Conservation (phyloP, 441 rosid species). For the Arabidopsis lyrata region DNA sequence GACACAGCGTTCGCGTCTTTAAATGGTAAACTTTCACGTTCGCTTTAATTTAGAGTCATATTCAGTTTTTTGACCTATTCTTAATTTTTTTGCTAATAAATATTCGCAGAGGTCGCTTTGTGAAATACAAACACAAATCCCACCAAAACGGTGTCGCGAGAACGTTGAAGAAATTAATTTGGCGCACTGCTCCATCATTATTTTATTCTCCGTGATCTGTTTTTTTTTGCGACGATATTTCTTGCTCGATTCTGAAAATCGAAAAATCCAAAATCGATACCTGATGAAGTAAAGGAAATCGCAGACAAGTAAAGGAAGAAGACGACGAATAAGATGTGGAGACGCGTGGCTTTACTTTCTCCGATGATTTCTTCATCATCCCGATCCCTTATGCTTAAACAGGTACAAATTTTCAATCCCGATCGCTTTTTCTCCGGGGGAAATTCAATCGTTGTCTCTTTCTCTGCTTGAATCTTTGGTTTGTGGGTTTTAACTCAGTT, state of each 20-base stretch:
- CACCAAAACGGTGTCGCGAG: constrained; percentile 42
- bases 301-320: not conserved
- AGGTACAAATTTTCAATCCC: constrained; percentile 49
- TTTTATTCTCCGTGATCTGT: constrained; percentile 38
- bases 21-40: constrained; percentile 28
- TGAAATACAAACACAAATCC: constrained; percentile 35
- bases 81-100: not conserved
- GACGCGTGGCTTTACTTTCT: constrained; percentile 69
- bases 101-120: constrained; percentile 30
- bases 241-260: constrained; percentile 34
- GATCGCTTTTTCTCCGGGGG: not conserved
- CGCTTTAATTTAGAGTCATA: not conserved
- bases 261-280: constrained; percentile 16
- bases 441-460: not conserved
- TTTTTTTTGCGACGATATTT: constrained; percentile 49
- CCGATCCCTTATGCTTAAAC: constrained; percentile 47
- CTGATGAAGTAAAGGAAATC: constrained; percentile 2
- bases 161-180: constrained; percentile 32
- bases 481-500: constrained; percentile 10
- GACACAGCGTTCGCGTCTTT: constrained; percentile 7
- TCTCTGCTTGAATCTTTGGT: not conserved
- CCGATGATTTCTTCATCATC: constrained; percentile 59
- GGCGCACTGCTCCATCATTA: constrained; percentile 38
- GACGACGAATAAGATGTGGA: constrained; percentile 58
- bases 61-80: constrained; percentile 22